phyloP scores from a whole-genome alignment of 2,329 filamentous ascomycete genomes.

The Dryadomyces quercivorus region DNA sequence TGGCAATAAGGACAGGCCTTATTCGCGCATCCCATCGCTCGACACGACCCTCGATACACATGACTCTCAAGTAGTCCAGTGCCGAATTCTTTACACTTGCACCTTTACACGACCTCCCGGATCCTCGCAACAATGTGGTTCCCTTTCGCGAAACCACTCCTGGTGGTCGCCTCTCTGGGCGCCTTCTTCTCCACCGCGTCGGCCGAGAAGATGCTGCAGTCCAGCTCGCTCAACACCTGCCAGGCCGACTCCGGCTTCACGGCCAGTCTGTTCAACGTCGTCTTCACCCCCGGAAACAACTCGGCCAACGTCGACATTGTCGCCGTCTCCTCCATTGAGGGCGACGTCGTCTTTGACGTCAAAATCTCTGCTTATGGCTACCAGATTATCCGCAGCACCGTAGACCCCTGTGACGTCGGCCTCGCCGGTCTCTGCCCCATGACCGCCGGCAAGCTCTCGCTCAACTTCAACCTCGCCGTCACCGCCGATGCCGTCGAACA shows the following conservation, averaged over 20 bases:
- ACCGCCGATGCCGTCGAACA: constrained; percentile 39
- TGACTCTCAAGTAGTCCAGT: background rate
- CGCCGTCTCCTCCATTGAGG: constrained; percentile 61
- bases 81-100: too few species aligned
- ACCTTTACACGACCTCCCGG: too few species aligned
- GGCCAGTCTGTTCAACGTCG: constrained; percentile 67
- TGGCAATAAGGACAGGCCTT: background rate
- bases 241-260: constrained; percentile 67
- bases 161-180: constrained; percentile 29
- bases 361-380: constrained; percentile 65
- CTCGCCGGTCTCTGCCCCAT: constrained; percentile 69
- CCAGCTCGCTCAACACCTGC: constrained; percentile 60
- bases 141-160: constrained; percentile 28
- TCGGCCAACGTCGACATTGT: constrained; percentile 56
- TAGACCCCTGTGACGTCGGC: constrained; percentile 57
- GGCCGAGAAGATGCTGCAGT: constrained; percentile 27
- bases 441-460: constrained; percentile 49
- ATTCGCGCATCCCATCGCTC: background rate
- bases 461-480: constrained; percentile 48
- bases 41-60: background rate
- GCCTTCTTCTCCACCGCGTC: constrained; percentile 14
- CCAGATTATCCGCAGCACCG: constrained; percentile 42
- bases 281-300: constrained; percentile 53
- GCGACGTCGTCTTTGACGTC: constrained; percentile 60
- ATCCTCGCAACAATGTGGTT: constrained; percentile 12